A percentile compares a stretch with the other conserved stretches of the same genome.
Evolutionary conservation across 2,329 filamentous ascomycete species (phyloP).

Genomic region (Fonsecaea monophora): DNA sequence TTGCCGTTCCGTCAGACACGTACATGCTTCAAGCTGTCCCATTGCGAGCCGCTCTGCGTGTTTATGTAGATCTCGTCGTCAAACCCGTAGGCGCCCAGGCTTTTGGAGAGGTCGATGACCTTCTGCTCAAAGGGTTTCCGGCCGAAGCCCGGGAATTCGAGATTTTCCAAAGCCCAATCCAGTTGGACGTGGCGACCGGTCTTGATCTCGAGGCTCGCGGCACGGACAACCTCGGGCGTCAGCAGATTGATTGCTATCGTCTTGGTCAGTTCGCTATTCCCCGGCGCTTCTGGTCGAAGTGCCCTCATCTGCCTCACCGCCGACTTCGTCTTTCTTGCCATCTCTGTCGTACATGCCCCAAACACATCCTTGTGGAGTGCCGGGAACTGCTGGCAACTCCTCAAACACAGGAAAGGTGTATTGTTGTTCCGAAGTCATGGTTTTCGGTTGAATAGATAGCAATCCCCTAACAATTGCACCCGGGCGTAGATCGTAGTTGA

Average conservation of each 20-base stretch:
- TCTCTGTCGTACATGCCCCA: constrained; percentile 15
- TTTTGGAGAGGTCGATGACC: constrained; percentile 25
- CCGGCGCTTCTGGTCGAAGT: neutral
- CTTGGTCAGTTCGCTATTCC: neutral
- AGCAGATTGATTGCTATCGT: constrained; percentile 12
- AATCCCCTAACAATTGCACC: neutral
- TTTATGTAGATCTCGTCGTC: constrained; percentile 22
- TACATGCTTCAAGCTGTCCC: constrained; percentile 26
- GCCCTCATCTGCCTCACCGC: constrained; percentile 3
- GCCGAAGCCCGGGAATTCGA: neutral
- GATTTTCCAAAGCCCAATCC: constrained; percentile 12
- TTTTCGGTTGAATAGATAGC: neutral
- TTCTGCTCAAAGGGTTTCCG: constrained; percentile 38
- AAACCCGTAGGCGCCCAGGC: constrained; percentile 8
- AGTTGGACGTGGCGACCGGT: constrained; percentile 9
- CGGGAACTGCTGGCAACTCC: constrained; percentile 1
- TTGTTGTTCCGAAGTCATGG: constrained; percentile 2
- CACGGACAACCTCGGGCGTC: constrained; percentile 2
- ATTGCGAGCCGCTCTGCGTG: constrained; percentile 27
- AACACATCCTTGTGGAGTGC: constrained; percentile 11
- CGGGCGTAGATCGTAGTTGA: no score
- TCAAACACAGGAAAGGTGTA: constrained; percentile 7
- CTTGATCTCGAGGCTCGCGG: constrained; percentile 7
- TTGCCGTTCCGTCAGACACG: neutral
- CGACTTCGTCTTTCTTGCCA: constrained; percentile 9